Percentiles rank a stretch among this genome's conserved stretches.
phyloP scores from a whole-genome alignment of 352 stramenopile genomes.

The Aphanomyces euteiches region DNA sequence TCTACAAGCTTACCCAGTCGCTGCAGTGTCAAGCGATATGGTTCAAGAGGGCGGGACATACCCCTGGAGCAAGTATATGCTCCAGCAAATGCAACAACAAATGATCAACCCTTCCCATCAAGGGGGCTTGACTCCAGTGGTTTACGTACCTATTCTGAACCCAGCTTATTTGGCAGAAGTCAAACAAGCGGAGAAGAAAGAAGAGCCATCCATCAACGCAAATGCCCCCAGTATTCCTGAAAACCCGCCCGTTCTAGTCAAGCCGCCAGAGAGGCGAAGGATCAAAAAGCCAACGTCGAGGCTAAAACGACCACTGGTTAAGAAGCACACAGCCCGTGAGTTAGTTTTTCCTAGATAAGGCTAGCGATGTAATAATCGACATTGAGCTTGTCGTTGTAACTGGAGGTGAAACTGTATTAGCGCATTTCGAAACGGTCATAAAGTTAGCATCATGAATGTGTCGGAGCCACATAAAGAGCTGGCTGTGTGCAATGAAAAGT shows the following conservation, averaged over 20 bases:
- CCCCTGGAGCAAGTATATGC: slow-evolving; percentile 30
- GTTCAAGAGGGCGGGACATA: slow-evolving; percentile 24
- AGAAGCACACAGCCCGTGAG: slow-evolving; percentile 9
- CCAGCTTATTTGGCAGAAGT: slow-evolving; percentile 29
- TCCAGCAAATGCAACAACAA: slow-evolving; percentile 25
- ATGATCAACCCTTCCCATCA: neutral
- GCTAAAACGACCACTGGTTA: neutral
- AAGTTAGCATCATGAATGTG: slow-evolving; percentile 27
- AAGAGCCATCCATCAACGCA: too few species aligned
- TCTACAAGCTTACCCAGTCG: neutral
- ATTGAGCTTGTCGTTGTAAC: neutral
- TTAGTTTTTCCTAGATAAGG: slow-evolving; percentile 3
- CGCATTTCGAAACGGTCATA: neutral
- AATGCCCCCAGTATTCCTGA: too few species aligned
- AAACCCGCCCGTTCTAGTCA: too few species aligned
- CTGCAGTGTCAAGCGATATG: slow-evolving; percentile 11
- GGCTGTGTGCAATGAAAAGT: slow-evolving; percentile 86
- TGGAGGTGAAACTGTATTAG: neutral
- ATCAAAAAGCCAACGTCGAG: neutral
- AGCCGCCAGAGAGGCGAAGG: neutral
- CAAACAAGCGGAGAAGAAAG: neutral
- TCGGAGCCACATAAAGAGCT: slow-evolving; percentile 74
- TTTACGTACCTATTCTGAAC: slow-evolving; percentile 29
- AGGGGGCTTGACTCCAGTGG: slow-evolving; percentile 14
- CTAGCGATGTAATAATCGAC: neutral